Percentiles rank a stretch among this genome's conserved stretches.
Evolutionary conservation across 305 asterid genomes (phyloP).

Genomic region (Rubia balearica): DNA sequence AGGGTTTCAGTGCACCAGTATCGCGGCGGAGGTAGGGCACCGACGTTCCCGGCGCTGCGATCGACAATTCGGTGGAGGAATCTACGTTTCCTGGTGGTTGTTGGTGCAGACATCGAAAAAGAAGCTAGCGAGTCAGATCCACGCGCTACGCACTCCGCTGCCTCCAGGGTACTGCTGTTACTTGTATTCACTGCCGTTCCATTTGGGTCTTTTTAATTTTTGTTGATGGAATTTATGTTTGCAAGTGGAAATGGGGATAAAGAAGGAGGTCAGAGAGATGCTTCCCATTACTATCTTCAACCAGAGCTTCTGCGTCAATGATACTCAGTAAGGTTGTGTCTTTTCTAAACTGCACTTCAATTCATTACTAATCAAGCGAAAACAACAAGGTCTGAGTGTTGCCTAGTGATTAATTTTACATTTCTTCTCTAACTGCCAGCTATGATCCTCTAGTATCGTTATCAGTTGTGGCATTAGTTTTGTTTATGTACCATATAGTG

Average conservation of each 20-base stretch:
- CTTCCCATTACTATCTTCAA: constrained; percentile 65
- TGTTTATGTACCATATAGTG: background rate
- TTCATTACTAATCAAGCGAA: too few species aligned
- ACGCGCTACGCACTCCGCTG: constrained; percentile 3
- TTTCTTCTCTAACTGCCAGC: background rate
- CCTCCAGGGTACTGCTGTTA: constrained; percentile 34
- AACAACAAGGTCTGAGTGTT: too few species aligned
- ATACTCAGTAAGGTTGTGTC: constrained; percentile 43
- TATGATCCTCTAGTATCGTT: background rate
- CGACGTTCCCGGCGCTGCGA: too few species aligned
- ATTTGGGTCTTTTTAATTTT: background rate
- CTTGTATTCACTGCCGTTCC: background rate
- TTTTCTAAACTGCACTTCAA: background rate
- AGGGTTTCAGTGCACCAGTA: too few species aligned
- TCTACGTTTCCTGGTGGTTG: too few species aligned
- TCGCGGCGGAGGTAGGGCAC: too few species aligned
- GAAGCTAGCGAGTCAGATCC: too few species aligned
- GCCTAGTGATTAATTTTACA: too few species aligned
- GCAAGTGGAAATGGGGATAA: constrained; percentile 68
- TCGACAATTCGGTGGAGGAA: too few species aligned
- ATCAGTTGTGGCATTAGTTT: background rate
- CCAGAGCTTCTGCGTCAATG: constrained; percentile 65
- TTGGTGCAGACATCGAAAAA: too few species aligned
- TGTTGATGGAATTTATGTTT: background rate
- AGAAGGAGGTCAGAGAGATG: constrained; percentile 83